Base-by-base conservation (phyloP, 2,329 filamentous ascomycete species). In the Juglanconis sp. region DNA sequence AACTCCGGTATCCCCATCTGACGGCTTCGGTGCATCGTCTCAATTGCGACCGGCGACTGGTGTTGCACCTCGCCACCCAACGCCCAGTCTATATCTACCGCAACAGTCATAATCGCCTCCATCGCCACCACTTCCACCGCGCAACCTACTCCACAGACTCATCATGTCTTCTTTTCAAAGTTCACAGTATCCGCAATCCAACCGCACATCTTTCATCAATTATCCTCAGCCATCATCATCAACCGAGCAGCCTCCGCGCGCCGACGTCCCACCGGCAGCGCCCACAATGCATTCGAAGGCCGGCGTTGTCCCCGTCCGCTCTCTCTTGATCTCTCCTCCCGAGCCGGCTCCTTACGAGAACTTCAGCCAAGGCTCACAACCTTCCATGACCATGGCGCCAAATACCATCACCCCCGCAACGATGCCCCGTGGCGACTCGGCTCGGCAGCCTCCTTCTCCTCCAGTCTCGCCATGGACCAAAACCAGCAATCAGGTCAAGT, bases 261-360 rank as follows among this genome's bases (percentile, higher is more conserved):
- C 24, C 52, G 9, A 53, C 32, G 3, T 46, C 10, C 30, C 24
- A 24, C 10, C 35, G 9, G 11, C 30, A 24, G 32, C 48, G 15
- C 32, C 57, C 31, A 46, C 54, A 10, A 49, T 56, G 48, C 62
- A 68, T 36, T 46, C 66, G 4, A 80, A 76, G 68, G 9, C 9
- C 44, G 81, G 80, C 65, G 66, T 70, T 2, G 67, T 79, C 56
- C 76, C 80, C 63, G 81, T 83, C 65, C 79, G 71, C 74, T 86
- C 76, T 63, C 74, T 87, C 60, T 86, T 87, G 80, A 62, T 62
- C 40, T 87, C 85, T 30, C 85, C 85, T 36, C 85, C 85, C 30
- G 84, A 87, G 42, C 75, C 76, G n/a, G 70, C 77, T 38, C 78
- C 77, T 53, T 72, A 76, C 44, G 84, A 87, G 64, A 83, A 72